Evolutionary conservation across 305 asterid species (phyloP).

Genomic region (Solanum hybrid): DNA sequence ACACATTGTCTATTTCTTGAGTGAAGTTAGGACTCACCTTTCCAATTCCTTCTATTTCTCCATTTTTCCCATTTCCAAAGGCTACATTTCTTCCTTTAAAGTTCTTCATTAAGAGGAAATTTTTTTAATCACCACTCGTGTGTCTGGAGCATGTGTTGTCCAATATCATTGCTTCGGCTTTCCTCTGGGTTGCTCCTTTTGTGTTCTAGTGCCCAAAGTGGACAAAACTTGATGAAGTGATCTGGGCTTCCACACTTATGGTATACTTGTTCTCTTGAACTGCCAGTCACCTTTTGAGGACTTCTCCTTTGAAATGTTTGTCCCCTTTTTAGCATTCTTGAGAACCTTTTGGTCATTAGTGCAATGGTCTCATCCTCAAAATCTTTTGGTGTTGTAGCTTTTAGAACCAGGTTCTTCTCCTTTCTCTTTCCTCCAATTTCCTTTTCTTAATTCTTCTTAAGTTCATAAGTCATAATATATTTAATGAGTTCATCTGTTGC

Average conservation of each 20-base stretch:
- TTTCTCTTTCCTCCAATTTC: neutral
- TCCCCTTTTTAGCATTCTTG: neutral
- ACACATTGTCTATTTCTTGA: neutral
- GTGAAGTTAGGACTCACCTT: neutral
- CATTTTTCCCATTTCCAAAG: too few relatives aligned
- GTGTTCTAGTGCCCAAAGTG: neutral
- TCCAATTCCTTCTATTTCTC: neutral
- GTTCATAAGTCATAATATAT: neutral
- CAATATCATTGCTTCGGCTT: too few relatives aligned
- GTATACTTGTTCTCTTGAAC: neutral
- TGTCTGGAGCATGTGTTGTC: too few relatives aligned
- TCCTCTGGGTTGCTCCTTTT: neutral
- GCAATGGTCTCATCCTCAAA: neutral
- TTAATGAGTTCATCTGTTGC: neutral
- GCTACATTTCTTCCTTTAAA: too few relatives aligned
- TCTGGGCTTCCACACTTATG: neutral
- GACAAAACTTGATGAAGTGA: neutral
- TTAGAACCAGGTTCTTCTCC: neutral
- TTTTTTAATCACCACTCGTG: too few relatives aligned
- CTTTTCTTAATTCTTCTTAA: neutral
- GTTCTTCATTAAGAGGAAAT: too few relatives aligned
- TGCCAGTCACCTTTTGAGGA: neutral
- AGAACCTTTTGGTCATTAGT: neutral
- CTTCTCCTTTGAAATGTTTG: neutral
- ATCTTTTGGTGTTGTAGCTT: neutral